Base-by-base conservation (phyloP, 176 grass and related monocot species). In the Chloris gayana region DNA sequence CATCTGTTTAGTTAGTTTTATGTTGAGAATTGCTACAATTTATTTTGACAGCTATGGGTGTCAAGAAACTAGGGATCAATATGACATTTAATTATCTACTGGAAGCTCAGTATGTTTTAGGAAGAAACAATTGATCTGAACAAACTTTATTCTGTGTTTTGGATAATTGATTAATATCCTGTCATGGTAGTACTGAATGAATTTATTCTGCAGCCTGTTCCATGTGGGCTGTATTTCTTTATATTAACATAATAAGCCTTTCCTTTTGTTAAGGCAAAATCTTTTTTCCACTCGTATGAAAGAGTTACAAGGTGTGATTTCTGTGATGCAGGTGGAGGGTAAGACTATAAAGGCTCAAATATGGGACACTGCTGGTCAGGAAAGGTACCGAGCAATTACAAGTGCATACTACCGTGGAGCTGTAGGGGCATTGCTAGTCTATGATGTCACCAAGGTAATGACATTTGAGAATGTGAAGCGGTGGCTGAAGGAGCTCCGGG, bases 331-430 rank as follows among this genome's bases (percentile, higher is more conserved):
- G 75, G 75, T 77, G 59, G 75, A 77, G 0, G 45, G 45, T 2
- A 77, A 77, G 75, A 64, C 38, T 47, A 64, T 77, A 64, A 77
- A 77, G 64, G 75, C 75, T 64, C 75, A 77, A 77, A 77, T 77
- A 33, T 77, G 75, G 75, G 75, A 77, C 75, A 77, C 75, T 33
- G 60, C 75, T 77, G 75, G 75, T 42, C 75, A 77, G 75, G 75
- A 77, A 29, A 68, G 85, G 41, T 87, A 87, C 35, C 70, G 85
- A 30, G 85, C 85, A 37, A 87, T 87, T 22, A 87, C 85, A 29
- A 87, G 85, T 68, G 85, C 85, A 21, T 87, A 87, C 50, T 87
- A 87, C 19, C 77, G 85, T 15, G 85, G 85, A 69, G 85, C 78
- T 35, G 70, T 88, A 30, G 86, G 86, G 18, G 86, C 86, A 11